These are phyloP conservation scores for Chalaropsis thielavioides DNA, from an alignment of 2,329 filamentous ascomycete genomes.

Conservation along the genomic window DNA sequence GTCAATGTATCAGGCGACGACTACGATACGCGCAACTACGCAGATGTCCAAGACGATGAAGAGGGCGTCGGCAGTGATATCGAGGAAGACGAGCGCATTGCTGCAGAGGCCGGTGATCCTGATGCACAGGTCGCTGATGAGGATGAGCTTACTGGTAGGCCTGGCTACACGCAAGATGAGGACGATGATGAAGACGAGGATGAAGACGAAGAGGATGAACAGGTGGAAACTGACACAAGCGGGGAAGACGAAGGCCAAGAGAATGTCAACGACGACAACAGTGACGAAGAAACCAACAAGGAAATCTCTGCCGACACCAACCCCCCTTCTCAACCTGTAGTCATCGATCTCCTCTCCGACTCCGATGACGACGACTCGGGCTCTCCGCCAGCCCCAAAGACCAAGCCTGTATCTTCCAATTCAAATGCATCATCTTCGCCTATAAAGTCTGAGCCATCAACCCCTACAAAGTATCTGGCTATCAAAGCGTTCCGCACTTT, in stretches of 20 bases:
- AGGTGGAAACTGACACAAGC: neutral
- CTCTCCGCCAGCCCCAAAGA: neutral
- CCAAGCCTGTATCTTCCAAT: neutral
- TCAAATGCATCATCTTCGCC: neutral
- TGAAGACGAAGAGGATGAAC: constrained; percentile 1
- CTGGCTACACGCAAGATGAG: constrained; percentile 6
- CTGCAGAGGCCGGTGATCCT: constrained; percentile 2
- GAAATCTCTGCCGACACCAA: neutral
- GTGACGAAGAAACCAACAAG: constrained; percentile 8
- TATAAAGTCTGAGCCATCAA: neutral
- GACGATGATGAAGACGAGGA: constrained; percentile 11
- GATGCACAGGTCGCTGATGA: constrained; percentile 12
- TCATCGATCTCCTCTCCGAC: constrained; percentile 35
- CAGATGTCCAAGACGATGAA: constrained; percentile 21
- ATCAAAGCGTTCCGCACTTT: neutral
- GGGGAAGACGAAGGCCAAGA: constrained; percentile 16
- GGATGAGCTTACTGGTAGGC: constrained; percentile 8
- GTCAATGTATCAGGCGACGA: constrained; percentile 21
- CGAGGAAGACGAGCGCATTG: constrained; percentile 10
- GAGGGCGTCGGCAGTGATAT: constrained; percentile 12
- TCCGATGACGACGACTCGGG: constrained; percentile 25
- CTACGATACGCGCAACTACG: constrained; percentile 21
- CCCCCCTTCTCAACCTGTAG: constrained; percentile 26
- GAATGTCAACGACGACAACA: neutral
- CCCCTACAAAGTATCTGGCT: neutral